Evolutionary conservation across 2,329 filamentous ascomycete species (phyloP).

Genomic region (Fusarium irregulare): DNA sequence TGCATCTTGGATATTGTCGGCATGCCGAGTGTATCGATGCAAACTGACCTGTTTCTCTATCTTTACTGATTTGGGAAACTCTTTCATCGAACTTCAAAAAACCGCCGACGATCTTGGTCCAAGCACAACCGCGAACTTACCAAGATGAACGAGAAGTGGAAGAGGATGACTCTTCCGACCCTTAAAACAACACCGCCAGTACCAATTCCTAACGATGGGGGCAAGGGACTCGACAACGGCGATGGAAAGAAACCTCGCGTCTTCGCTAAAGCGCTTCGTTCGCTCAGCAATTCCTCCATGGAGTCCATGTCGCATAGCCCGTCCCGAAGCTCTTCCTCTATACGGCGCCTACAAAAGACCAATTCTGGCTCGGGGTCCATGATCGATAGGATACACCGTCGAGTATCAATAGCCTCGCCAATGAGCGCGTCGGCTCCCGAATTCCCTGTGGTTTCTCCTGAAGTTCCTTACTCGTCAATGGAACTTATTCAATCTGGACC

Average conservation of each 20-base stretch:
- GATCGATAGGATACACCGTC: slow-evolving; percentile 56
- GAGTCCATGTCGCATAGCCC: slow-evolving; percentile 52
- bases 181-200: slow-evolving; percentile 43
- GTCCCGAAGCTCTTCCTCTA: slow-evolving; percentile 49
- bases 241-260: slow-evolving; percentile 52
- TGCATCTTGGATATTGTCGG: slow-evolving; percentile 24
- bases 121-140: slow-evolving; percentile 1
- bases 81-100: slow-evolving; percentile 6
- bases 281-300: slow-evolving; percentile 55
- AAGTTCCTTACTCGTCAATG: slow-evolving; percentile 52
- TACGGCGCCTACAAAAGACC: slow-evolving; percentile 53
- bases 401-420: slow-evolving; percentile 54
- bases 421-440: slow-evolving; percentile 49
- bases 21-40: slow-evolving; percentile 35
- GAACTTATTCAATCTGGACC: slow-evolving; percentile 58
- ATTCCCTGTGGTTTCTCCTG: slow-evolving; percentile 44
- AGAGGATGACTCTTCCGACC: slow-evolving; percentile 49
- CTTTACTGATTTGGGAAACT: slow-evolving; percentile 13
- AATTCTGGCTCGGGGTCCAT: slow-evolving; percentile 55
- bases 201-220: slow-evolving; percentile 34
- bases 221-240: slow-evolving; percentile 39
- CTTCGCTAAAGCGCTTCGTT: slow-evolving; percentile 54
- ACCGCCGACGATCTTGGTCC: neutral
- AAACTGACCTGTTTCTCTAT: slow-evolving; percentile 20
- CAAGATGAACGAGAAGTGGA: slow-evolving; percentile 52